Evolutionary conservation across 2,329 filamentous ascomycete genomes (phyloP).

Genomic region (Pseudopithomyces chartarum): DNA sequence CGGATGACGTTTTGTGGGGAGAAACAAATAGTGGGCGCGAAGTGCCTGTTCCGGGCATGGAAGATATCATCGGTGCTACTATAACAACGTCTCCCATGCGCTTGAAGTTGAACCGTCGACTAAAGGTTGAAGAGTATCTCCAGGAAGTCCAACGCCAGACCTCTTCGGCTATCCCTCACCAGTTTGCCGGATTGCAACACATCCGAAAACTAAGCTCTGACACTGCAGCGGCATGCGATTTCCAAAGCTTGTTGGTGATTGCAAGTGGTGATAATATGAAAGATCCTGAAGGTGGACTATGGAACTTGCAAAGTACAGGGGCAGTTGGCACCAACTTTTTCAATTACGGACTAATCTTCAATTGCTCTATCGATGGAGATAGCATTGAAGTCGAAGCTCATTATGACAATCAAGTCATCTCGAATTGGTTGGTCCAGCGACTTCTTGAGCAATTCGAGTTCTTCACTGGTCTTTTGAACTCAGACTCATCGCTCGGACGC

Average conservation of each 20-base stretch:
- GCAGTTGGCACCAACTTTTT: slow-evolving; percentile 43
- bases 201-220: slow-evolving; percentile 48
- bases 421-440: slow-evolving; percentile 32
- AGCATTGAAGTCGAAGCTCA: slow-evolving; percentile 34
- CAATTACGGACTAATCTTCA: slow-evolving; percentile 43
- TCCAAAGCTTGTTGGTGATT: slow-evolving; percentile 55
- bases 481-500: slow-evolving; percentile 9
- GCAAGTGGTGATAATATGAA: slow-evolving; percentile 35
- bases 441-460: slow-evolving; percentile 37
- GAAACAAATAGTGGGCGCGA: slow-evolving; percentile 47
- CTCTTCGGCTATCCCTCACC: slow-evolving; percentile 34
- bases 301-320: slow-evolving; percentile 39
- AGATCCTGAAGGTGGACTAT: slow-evolving; percentile 33
- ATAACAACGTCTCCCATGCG: slow-evolving; percentile 51
- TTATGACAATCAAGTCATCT: slow-evolving; percentile 34
- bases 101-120: slow-evolving; percentile 43
- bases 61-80: slow-evolving; percentile 48
- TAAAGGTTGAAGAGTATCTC: slow-evolving; percentile 31
- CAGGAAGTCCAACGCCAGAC: slow-evolving; percentile 34
- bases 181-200: slow-evolving; percentile 53
- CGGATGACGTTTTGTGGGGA: slow-evolving; percentile 55
- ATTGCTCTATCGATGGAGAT: slow-evolving; percentile 28
- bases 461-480: slow-evolving; percentile 31
- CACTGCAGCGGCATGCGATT: slow-evolving; percentile 50
- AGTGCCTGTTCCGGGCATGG: slow-evolving; percentile 40